Percentiles rank a stretch among this genome's conserved stretches.
These are phyloP conservation scores for Neonectria ditissima DNA, from an alignment of 2,329 filamentous ascomycete species.

Conservation along the genomic window DNA sequence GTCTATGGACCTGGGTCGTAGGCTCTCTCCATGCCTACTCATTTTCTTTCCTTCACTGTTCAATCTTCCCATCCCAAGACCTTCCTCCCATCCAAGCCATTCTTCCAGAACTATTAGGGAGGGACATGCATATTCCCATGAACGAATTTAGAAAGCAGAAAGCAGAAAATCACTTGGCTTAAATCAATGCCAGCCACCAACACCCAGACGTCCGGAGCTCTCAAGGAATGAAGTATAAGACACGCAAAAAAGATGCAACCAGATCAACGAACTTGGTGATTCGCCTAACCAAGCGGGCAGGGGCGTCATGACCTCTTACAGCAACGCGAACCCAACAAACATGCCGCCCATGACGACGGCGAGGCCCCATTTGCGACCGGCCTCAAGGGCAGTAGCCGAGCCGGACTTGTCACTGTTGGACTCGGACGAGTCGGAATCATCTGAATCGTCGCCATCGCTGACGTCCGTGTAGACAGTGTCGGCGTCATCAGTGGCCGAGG, in stretches of 20 bases:
- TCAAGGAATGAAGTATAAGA: slow-evolving; percentile 35
- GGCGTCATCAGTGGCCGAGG: slow-evolving; percentile 46
- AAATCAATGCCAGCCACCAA: slow-evolving; percentile 37
- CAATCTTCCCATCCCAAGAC: slow-evolving; percentile 3
- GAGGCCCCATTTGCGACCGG: slow-evolving; percentile 54
- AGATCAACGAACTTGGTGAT: slow-evolving; percentile 20
- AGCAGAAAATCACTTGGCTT: slow-evolving; percentile 27
- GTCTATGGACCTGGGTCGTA: slow-evolving; percentile 7
- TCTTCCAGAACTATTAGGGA: slow-evolving; percentile 41
- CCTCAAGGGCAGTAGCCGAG: slow-evolving; percentile 48
- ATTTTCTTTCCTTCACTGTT: slow-evolving; percentile 23
- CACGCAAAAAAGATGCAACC: slow-evolving; percentile 34
- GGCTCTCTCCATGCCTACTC: slow-evolving; percentile 20
- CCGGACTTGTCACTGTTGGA: slow-evolving; percentile 39
- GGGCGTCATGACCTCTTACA: slow-evolving; percentile 41
- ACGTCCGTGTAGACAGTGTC: slow-evolving; percentile 51
- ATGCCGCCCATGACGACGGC: slow-evolving; percentile 53
- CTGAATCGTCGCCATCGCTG: slow-evolving; percentile 26
- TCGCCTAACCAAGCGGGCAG: not conserved
- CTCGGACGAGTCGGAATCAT: slow-evolving; percentile 27
- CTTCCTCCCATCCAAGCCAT: slow-evolving; percentile 13
- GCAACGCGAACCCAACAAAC: slow-evolving; percentile 56
- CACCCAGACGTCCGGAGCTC: slow-evolving; percentile 45
- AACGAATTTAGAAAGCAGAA: slow-evolving; percentile 12
- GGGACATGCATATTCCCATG: slow-evolving; percentile 20